phyloP scores from a whole-genome alignment of 2,329 filamentous ascomycete genomes.

The Metarhizium rileyi region DNA sequence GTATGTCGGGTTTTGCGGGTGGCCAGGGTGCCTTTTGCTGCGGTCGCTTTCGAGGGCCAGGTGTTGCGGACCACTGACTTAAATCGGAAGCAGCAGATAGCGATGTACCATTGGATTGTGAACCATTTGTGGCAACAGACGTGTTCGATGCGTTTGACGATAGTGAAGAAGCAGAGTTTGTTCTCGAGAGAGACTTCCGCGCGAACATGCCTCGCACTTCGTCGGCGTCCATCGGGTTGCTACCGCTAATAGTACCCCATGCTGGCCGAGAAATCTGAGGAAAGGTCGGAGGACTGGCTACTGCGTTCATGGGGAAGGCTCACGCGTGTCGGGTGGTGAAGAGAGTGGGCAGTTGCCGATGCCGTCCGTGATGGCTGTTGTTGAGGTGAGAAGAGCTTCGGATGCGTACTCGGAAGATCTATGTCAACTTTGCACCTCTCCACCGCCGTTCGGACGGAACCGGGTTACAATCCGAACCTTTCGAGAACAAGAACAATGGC shows the following conservation, averaged over 20 bases:
- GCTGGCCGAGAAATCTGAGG: conserved; percentile 52
- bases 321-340: conserved; percentile 13
- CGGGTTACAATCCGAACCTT: neutral
- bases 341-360: conserved; percentile 8
- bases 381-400: neutral
- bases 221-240: conserved; percentile 67
- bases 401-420: conserved; percentile 11
- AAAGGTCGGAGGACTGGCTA: conserved; percentile 55
- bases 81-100: conserved; percentile 36
- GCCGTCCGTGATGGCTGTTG: conserved; percentile 1
- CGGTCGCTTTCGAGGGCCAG: conserved; percentile 40
- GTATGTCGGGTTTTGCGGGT: conserved; percentile 35
- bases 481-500: neutral
- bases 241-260: conserved; percentile 52
- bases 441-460: conserved; percentile 9
- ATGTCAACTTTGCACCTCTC: conserved; percentile 12
- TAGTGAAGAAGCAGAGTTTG: conserved; percentile 84
- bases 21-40: conserved; percentile 43
- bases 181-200: conserved; percentile 76
- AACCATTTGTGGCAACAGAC: conserved; percentile 52
- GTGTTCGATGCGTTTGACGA: conserved; percentile 55
- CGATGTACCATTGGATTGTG: conserved; percentile 52
- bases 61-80: conserved; percentile 39
- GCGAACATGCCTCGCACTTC: conserved; percentile 82
- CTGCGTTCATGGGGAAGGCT: conserved; percentile 52